phyloP scores from a whole-genome alignment of 2,329 filamentous ascomycete species.

The Colletotrichum simmondsii region DNA sequence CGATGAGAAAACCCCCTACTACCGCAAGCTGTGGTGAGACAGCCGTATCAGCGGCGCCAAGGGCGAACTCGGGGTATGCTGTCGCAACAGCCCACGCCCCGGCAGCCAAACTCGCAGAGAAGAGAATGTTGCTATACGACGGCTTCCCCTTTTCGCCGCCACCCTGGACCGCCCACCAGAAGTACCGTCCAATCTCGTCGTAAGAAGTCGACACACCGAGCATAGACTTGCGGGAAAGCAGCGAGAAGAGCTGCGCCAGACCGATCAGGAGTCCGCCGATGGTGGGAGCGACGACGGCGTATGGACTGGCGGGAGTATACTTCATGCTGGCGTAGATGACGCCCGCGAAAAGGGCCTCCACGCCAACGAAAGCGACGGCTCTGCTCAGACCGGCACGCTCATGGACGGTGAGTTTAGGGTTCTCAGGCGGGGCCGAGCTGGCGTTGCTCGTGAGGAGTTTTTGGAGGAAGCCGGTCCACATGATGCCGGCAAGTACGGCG shows the following conservation, averaged over 20 bases:
- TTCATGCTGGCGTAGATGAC: slow-evolving; percentile 51
- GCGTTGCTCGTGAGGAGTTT: slow-evolving; percentile 44
- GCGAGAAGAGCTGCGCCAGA: slow-evolving; percentile 65
- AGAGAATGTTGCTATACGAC: slow-evolving; percentile 58
- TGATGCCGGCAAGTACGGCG: slow-evolving; percentile 64
- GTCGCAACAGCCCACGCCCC: slow-evolving; percentile 56
- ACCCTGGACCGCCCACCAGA: slow-evolving; percentile 55
- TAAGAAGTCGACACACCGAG: slow-evolving; percentile 72
- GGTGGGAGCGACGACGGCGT: slow-evolving; percentile 53
- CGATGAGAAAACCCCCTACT: slow-evolving; percentile 66
- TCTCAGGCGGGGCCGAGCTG: slow-evolving; percentile 39
- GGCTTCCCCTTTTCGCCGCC: slow-evolving; percentile 40
- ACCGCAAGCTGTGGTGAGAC: slow-evolving; percentile 53
- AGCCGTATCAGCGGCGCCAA: slow-evolving; percentile 39
- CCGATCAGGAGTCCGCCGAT: slow-evolving; percentile 70
- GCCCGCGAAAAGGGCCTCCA: slow-evolving; percentile 54
- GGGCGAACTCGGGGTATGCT: slow-evolving; percentile 44
- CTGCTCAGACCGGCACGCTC: slow-evolving; percentile 53
- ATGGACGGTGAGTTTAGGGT: slow-evolving; percentile 46
- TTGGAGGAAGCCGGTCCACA: slow-evolving; percentile 58
- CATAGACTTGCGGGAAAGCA: slow-evolving; percentile 62
- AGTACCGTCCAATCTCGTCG: slow-evolving; percentile 67
- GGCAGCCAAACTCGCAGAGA: slow-evolving; percentile 61
- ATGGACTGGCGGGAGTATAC: slow-evolving; percentile 44
- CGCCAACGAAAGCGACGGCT: slow-evolving; percentile 48